These are phyloP conservation scores for Davidsoniella neocaledoniae DNA, from an alignment of 2,329 filamentous ascomycete species.

Conservation along the genomic window DNA sequence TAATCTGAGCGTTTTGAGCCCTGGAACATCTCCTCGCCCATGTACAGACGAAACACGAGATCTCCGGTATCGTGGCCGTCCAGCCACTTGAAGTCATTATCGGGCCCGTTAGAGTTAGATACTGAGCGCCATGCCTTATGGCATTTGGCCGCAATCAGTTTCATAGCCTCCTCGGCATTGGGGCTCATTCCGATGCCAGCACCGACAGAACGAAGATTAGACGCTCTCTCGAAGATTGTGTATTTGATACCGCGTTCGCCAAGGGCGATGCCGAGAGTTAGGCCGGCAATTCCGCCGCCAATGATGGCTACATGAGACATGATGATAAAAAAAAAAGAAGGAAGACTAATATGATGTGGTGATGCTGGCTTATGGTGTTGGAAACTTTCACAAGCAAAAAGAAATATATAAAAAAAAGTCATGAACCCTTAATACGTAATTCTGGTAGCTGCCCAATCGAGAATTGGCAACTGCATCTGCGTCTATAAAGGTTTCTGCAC, in stretches of 20 bases:
- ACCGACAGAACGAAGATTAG: conserved; percentile 22
- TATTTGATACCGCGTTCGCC: conserved; percentile 21
- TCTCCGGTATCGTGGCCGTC: conserved; percentile 20
- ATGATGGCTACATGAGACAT: conserved; percentile 22
- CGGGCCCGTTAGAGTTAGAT: conserved; percentile 20
- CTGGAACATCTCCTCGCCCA: conserved; percentile 26
- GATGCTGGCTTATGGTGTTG: background rate
- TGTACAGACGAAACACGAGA: conserved; percentile 20
- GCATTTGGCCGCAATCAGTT: background rate
- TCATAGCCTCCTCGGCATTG: conserved; percentile 16
- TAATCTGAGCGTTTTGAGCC: conserved; percentile 25
- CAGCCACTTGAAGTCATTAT: conserved; percentile 26
- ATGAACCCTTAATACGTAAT: too few species aligned
- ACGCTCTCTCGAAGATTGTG: conserved; percentile 25
- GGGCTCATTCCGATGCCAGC: conserved; percentile 28
- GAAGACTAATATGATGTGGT: background rate
- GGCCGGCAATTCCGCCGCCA: conserved; percentile 29
- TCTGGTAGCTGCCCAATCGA: too few species aligned
- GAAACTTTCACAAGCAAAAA: too few species aligned
- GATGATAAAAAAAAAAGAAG: background rate
- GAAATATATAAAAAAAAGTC: too few species aligned
- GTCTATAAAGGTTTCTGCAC: background rate
- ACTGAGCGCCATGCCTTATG: background rate
- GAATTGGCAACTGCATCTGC: background rate
- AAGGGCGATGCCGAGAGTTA: conserved; percentile 25